Base-by-base conservation (phyloP, 2,329 filamentous ascomycete genomes). In the Penicillium sp. region DNA sequence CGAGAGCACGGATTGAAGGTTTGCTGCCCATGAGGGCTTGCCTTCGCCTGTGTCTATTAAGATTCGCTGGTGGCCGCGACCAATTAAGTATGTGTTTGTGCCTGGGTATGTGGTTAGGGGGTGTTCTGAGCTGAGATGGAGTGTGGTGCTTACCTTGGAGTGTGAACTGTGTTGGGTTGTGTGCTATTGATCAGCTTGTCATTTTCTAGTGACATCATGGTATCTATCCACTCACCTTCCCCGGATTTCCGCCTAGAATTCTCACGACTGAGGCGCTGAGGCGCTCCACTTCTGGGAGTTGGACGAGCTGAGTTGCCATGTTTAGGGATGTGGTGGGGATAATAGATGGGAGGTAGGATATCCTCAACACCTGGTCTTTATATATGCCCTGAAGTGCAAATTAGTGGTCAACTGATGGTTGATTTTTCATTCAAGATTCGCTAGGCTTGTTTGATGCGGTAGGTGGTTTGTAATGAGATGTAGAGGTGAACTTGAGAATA, bases 61-160 rank as follows among this genome's bases (percentile, higher is more conserved):
- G 58, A 97, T 82, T 10, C 94, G 87, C 7, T 78, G 76, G 6
- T 79, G 73, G 4, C 93, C 93, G 7, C 84, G 87, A 58, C 94
- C 94, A 58, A 99, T 71, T 19, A 99, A 83, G 74, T 99, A 99
- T 35, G 94, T 99, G 75, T 99, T 99, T 65, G 94, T 97, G 61
- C 92, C 82, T 84, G 64, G 8, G 6, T 37, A 15, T 35, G 9
- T 33, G 31, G 54, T 45, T 54, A 61, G 43, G 19, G 15, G 12
- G n/a, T 33, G 4, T 21, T 50, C 8, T 19, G 10, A 19, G 47
- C 25, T 23, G n/a, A 10, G 35, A 4, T 9, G 4, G 8, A 27
- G 15, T 29, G 4, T 38, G 33, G 19, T 15, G 55, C 67, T 57
- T 52, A 76, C 75, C 88, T 75, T 89, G 85, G 12, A 89, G 77